Evolutionary conservation across 2,329 filamentous ascomycete species (phyloP), one percentile per base, ranked within the genome.

Genomic region (Calonectria naviculata): DNA sequence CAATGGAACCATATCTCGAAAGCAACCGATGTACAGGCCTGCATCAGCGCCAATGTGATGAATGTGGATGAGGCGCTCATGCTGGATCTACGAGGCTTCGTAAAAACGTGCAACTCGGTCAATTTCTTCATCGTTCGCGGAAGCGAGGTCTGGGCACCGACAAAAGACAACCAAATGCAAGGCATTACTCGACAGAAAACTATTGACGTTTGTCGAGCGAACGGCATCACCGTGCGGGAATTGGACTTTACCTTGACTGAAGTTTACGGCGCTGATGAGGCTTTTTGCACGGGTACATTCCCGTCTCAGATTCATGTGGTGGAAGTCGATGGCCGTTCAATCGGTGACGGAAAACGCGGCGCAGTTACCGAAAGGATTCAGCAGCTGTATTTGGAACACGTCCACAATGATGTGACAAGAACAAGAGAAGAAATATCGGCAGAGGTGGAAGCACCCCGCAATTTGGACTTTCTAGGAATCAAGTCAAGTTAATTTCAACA

Each of bases 51-150:
- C 49, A 79, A 79, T 49, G 67, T 78, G 10, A 80, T 80, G 79
- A 76, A 74, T 17, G 79, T 80, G 7, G 79, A 80, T 62, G 79
- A 80, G 65, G 79, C 79, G 7, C 70, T 80, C 4, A 80, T 80
- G 78, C 73, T 81, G 36, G 78, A 80, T 61, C 67, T 76, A 42
- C 67, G 71, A 15, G 78, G 78, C 1, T 80, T 80, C 44, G 78
- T 80, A 56, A 81, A 80, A 71, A 80, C 79, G 5, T 80, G 79
- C 72, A 81, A 81, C 71, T 80, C 79, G 38, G 76, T 78, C 68
- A 81, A 81, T 49, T 80, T 81, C 71, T 81, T 81, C 68, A 80
- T 81, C 54, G 72, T 81, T n/a, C 78, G 78, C 12, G 78, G 76
- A 7, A 70, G 71, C 46, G 79, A 81, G 70, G 75, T 81, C n/a